Conservation (phyloP, 139 green algal species). For the Pseudopediastrum boryanum region DNA sequence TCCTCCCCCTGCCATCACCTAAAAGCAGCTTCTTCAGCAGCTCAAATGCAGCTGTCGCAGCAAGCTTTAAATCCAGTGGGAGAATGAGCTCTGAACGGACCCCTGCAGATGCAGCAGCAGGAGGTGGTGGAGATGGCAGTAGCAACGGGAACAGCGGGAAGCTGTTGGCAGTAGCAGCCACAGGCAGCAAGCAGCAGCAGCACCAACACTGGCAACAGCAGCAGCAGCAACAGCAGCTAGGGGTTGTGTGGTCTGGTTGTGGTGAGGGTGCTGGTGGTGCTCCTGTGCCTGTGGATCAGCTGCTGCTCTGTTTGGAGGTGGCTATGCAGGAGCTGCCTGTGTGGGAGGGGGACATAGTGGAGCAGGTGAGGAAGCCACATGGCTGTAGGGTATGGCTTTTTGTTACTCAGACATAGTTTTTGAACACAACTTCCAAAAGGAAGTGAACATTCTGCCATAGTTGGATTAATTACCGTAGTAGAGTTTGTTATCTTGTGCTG, state of each 20-base stretch:
- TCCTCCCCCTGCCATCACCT: too few species aligned
- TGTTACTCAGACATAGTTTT: background rate
- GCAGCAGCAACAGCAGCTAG: background rate
- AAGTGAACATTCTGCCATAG: too few species aligned
- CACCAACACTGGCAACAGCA: background rate
- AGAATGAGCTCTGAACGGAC: conserved; percentile 27
- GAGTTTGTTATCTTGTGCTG: background rate
- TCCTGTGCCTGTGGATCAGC: conserved; percentile 16
- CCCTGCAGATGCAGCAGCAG: conserved; percentile 8
- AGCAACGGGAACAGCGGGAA: background rate
- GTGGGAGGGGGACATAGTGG: conserved; percentile 42
- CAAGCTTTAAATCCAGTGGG: too few species aligned
- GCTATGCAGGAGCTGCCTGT: conserved; percentile 53
- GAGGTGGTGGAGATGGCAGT: background rate
- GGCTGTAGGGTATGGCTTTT: background rate
- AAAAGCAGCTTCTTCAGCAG: too few species aligned
- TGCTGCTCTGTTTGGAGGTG: conserved; percentile 39
- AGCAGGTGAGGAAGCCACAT: conserved; percentile 34
- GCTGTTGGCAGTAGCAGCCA: background rate
- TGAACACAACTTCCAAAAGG: too few species aligned
- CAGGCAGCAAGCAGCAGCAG: background rate
- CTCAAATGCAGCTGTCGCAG: too few species aligned
- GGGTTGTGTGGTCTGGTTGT: background rate
- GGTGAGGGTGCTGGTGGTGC: background rate
- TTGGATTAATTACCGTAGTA: too few species aligned